These are phyloP conservation scores for Myxozyma udenii DNA, from an alignment of 805 yeast genomes.

Conservation along the genomic window DNA sequence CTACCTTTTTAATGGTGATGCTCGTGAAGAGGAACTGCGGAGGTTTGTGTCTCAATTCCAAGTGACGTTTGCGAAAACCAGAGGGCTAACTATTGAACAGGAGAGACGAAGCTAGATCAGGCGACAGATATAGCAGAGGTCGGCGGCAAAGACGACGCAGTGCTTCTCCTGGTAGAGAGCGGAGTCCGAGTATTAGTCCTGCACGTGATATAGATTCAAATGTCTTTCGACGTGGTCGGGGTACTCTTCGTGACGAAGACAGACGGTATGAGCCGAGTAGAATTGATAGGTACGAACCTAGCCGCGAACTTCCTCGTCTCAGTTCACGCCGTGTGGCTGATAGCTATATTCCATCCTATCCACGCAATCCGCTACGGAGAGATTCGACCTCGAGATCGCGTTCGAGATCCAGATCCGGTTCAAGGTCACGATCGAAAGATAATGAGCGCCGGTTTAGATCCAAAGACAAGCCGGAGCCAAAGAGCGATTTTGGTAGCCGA, in stretches of 20 bases:
- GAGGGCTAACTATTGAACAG: neutral
- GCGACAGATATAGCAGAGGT: slow-evolving; percentile 1
- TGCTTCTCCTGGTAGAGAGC: slow-evolving; percentile 6
- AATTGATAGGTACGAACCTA: slow-evolving; percentile 5
- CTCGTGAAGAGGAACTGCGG: slow-evolving; percentile 39
- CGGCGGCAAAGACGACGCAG: slow-evolving; percentile 15
- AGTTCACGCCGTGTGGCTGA: neutral
- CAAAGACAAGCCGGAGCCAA: neutral
- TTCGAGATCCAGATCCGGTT: neutral
- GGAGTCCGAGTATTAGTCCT: neutral
- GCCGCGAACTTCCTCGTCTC: neutral
- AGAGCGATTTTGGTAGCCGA: slow-evolving; percentile 8
- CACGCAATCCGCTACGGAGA: neutral
- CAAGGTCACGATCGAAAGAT: neutral
- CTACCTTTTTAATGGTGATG: slow-evolving; percentile 64
- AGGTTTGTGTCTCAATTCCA: neutral
- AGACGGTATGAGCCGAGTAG: slow-evolving; percentile 6
- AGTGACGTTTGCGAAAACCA: neutral
- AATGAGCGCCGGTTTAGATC: neutral
- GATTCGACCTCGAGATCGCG: no score
- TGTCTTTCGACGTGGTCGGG: neutral
- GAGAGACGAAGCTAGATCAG: slow-evolving; percentile 4
- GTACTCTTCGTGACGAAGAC: slow-evolving; percentile 1
- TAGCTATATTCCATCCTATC: neutral
- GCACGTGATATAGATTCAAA: neutral